These are phyloP conservation scores for Melanogaster broomeanus DNA, from an alignment of 768 basidiomycete species.

Conservation along the genomic window DNA sequence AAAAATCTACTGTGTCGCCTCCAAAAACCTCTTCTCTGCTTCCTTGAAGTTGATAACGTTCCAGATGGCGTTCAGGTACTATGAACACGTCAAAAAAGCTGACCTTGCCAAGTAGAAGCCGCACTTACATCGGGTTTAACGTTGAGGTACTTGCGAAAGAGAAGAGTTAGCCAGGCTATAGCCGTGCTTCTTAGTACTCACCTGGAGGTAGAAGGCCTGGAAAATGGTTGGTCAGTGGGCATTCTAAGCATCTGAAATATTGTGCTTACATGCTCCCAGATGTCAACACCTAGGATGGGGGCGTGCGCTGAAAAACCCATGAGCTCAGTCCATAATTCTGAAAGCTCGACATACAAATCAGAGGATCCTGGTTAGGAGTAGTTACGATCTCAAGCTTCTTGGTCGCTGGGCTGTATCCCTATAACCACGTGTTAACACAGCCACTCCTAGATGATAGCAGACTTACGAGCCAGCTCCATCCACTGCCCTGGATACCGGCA, in stretches of 20 bases:
- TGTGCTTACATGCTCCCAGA: conserved; percentile 87
- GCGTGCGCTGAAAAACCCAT: conserved; percentile 57
- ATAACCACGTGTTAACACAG: background rate
- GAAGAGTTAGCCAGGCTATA: conserved; percentile 7
- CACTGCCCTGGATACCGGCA: conserved; percentile 92
- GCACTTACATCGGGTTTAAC: conserved; percentile 88
- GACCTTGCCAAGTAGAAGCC: background rate
- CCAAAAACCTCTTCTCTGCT: conserved; percentile 63
- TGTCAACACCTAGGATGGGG: conserved; percentile 94
- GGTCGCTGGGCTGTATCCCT: conserved; percentile 69
- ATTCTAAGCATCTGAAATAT: conserved; percentile 6
- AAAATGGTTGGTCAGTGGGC: conserved; percentile 6
- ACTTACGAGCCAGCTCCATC: conserved; percentile 96
- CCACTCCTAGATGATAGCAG: background rate
- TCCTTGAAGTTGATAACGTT: conserved; percentile 95
- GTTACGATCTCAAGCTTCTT: conserved; percentile 88
- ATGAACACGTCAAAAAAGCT: conserved; percentile 10
- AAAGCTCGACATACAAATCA: conserved; percentile 49
- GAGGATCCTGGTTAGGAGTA: conserved; percentile 95
- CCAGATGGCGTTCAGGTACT: conserved; percentile 97
- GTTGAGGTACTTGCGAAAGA: conserved; percentile 70
- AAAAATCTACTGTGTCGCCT: conserved; percentile 34
- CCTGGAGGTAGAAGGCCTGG: conserved; percentile 66
- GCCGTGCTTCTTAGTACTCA: background rate
- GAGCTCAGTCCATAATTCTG: background rate